A percentile compares a stretch with the other conserved stretches of the same genome.
Conservation (phyloP, 2,329 filamentous ascomycete species). For the Trichoderma simmonsii region DNA sequence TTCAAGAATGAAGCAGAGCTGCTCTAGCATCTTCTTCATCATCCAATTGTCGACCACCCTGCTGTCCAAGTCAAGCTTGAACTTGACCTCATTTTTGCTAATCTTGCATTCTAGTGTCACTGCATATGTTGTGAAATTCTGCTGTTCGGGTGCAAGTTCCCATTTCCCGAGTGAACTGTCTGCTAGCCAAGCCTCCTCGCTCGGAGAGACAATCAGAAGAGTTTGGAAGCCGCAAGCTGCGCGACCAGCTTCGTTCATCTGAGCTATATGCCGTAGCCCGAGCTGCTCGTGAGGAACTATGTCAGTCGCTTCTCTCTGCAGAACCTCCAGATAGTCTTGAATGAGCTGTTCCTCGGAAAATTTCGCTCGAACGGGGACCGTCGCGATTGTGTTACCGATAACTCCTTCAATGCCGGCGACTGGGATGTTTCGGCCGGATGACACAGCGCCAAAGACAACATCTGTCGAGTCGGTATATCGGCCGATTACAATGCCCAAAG, state of each 20-base stretch:
- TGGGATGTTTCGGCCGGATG: not conserved
- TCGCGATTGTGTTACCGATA: not conserved
- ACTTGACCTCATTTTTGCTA: not conserved
- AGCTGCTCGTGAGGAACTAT: constrained; percentile 15
- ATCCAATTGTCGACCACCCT: not conserved
- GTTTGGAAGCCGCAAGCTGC: not conserved
- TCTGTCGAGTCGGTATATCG: not conserved
- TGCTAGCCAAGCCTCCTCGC: no score
- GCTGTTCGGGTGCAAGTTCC: no score
- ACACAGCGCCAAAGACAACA: not conserved
- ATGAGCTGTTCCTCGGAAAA: not conserved
- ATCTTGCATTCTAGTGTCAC: not conserved
- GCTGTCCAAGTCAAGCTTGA: not conserved
- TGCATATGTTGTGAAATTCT: not conserved
- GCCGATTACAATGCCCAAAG: not conserved
- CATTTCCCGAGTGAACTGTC: no score
- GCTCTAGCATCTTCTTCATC: not conserved
- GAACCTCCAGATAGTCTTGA: constrained; percentile 1
- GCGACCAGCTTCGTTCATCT: not conserved
- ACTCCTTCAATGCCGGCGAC: not conserved
- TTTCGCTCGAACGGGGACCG: not conserved
- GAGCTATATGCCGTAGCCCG: no score
- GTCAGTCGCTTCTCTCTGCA: constrained; percentile 18
- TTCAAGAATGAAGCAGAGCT: no score
- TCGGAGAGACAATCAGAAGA: not conserved